Conservation (phyloP, 352 stramenopile species). For the Globisporangium acanthophoron region DNA sequence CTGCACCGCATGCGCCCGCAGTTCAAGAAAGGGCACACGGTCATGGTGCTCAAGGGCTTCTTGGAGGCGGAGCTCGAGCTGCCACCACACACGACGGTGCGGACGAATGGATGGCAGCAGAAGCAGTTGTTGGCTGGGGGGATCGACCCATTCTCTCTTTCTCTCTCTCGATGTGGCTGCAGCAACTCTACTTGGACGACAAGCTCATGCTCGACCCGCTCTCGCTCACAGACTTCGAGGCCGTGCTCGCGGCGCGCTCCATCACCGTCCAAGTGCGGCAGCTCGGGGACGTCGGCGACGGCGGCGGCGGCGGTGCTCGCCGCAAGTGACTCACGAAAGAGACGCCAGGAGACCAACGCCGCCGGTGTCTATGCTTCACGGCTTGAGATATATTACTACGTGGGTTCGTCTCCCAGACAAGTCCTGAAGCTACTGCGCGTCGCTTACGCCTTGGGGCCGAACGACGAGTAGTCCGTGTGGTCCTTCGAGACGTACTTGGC, state of each 20-base stretch:
- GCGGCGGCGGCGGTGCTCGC: conserved; percentile 12
- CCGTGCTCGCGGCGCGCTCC: conserved; percentile 22
- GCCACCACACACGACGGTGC: conserved; percentile 26
- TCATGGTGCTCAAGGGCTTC: conserved; percentile 56
- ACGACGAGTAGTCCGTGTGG: conserved; percentile 94
- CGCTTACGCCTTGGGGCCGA: conserved; percentile 86
- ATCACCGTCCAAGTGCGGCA: conserved; percentile 43
- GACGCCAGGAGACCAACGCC: not conserved
- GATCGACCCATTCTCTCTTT: not conserved
- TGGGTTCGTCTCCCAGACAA: not conserved
- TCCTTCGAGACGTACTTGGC: conserved; percentile 94
- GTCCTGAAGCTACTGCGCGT: not conserved
- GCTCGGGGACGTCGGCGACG: not conserved
- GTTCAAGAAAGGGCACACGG: conserved; percentile 67
- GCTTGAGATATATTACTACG: conserved; percentile 1
- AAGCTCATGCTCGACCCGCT: conserved; percentile 51
- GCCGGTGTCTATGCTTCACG: not conserved
- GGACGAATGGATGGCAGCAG: not conserved
- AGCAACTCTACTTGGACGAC: conserved; percentile 40
- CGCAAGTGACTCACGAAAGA: not conserved
- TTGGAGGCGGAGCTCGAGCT: conserved; percentile 51
- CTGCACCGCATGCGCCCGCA: conserved; percentile 5
- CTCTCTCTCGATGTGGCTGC: not conserved
- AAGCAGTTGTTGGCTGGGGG: no score
- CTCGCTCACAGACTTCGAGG: conserved; percentile 56